These are phyloP conservation scores for Pseudonitzschia delicatissima DNA, from an alignment of 108 stramenopile species.

Conservation along the genomic window DNA sequence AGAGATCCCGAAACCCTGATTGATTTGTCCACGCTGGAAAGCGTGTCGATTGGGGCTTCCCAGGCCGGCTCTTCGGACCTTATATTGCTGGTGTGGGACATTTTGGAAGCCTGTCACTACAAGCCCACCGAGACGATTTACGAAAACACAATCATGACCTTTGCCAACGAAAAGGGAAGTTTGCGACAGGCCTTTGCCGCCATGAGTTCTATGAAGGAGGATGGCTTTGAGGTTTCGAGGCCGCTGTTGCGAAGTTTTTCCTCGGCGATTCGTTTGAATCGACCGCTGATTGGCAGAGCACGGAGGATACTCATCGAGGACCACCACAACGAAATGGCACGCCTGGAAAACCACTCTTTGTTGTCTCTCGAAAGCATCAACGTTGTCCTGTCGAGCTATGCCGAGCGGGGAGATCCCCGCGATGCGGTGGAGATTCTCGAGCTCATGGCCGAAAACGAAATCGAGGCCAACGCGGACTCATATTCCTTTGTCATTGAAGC, in stretches of 20 bases:
- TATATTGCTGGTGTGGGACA: slow-evolving; percentile 59
- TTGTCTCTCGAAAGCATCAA: slow-evolving; percentile 47
- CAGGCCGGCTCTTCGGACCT: slow-evolving; percentile 34
- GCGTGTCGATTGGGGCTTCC: slow-evolving; percentile 49
- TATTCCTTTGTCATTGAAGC: slow-evolving; percentile 66
- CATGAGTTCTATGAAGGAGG: slow-evolving; percentile 61
- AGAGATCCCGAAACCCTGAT: slow-evolving; percentile 20
- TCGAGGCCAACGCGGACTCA: slow-evolving; percentile 52
- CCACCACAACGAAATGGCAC: slow-evolving; percentile 20
- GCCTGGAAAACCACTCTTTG: slow-evolving; percentile 18
- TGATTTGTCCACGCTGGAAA: slow-evolving; percentile 52
- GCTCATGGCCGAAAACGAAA: slow-evolving; percentile 22
- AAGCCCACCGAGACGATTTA: slow-evolving; percentile 57
- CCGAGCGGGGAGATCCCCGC: slow-evolving; percentile 38
- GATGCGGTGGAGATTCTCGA: slow-evolving; percentile 18
- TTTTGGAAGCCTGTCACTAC: slow-evolving; percentile 51
- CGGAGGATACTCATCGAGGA: slow-evolving; percentile 25
- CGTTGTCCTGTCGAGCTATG: slow-evolving; percentile 40
- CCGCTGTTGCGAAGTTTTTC: slow-evolving; percentile 53
- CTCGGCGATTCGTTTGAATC: slow-evolving; percentile 25
- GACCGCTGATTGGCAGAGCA: slow-evolving; percentile 20
- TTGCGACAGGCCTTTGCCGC: slow-evolving; percentile 46
- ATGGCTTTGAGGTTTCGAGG: slow-evolving; percentile 50
- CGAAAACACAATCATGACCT: slow-evolving; percentile 65
- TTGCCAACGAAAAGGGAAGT: slow-evolving; percentile 26